Conservation (phyloP, 208 protist species). For the Spongospora subterranea region DNA sequence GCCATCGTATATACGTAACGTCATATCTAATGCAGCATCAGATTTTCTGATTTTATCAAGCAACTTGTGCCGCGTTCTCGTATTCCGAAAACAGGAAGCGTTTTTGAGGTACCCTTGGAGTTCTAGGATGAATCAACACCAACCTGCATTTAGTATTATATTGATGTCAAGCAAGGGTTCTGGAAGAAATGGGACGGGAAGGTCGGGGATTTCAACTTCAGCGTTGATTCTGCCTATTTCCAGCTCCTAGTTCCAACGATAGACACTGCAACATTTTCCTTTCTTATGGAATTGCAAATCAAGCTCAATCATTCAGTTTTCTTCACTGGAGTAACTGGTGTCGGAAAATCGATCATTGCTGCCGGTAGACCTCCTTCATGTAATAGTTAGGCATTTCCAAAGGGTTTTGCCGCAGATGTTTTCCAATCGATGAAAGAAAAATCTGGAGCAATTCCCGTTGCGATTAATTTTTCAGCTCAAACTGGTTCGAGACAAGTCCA, state of each 20-base stretch:
- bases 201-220: slow-evolving; percentile 86
- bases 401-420: slow-evolving; percentile 62
- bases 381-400: not conserved
- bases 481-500: slow-evolving; percentile 91
- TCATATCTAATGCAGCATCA: not conserved
- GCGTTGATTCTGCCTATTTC: slow-evolving; percentile 86
- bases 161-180: slow-evolving; percentile 73
- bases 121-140: too few relatives aligned
- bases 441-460: slow-evolving; percentile 79
- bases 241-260: slow-evolving; percentile 94
- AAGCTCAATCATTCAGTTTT: slow-evolving; percentile 84
- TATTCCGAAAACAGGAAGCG: slow-evolving; percentile 32
- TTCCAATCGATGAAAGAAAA: slow-evolving; percentile 72
- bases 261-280: slow-evolving; percentile 92
- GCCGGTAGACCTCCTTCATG: slow-evolving; percentile 75
- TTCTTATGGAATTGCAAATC: slow-evolving; percentile 86
- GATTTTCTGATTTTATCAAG: slow-evolving; percentile 8
- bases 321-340: slow-evolving; percentile 91
- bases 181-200: slow-evolving; percentile 72
- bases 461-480: slow-evolving; percentile 92
- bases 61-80: not conserved
- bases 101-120: slow-evolving; percentile 59
- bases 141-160: slow-evolving; percentile 73
- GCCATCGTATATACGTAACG: not conserved
- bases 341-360: slow-evolving; percentile 92